phyloP scores from a whole-genome alignment of 2,329 filamentous ascomycete species.

The Botrytis fabae region DNA sequence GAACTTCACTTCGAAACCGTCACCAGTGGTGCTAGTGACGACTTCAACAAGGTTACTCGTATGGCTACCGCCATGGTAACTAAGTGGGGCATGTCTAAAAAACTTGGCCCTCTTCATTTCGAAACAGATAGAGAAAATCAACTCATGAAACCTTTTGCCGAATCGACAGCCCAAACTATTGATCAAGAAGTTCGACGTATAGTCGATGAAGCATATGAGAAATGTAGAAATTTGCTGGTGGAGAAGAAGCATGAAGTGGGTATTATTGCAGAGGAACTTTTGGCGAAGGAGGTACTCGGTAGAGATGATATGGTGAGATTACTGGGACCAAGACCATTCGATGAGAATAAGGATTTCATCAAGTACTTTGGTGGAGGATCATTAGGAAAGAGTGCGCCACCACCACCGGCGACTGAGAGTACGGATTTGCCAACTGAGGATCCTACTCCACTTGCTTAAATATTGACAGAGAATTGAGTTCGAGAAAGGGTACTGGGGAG shows the following conservation, averaged over 20 bases:
- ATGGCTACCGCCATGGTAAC: slow-evolving; percentile 99
- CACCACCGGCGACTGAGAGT: slow-evolving; percentile 51
- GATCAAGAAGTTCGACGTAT: slow-evolving; percentile 89
- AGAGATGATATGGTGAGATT: slow-evolving; percentile 91
- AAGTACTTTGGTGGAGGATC: slow-evolving; percentile 79
- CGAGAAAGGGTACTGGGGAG: background rate
- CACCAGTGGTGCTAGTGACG: slow-evolving; percentile 90
- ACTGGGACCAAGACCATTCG: slow-evolving; percentile 79
- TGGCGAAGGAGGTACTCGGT: slow-evolving; percentile 86
- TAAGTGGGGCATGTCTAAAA: slow-evolving; percentile 97
- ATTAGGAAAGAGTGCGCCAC: slow-evolving; percentile 56
- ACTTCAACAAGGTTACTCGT: slow-evolving; percentile 96
- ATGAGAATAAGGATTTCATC: slow-evolving; percentile 80
- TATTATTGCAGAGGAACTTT: slow-evolving; percentile 86
- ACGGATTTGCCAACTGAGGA: slow-evolving; percentile 32
- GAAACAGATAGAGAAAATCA: slow-evolving; percentile 73
- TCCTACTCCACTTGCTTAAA: slow-evolving; percentile 4
- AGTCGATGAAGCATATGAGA: slow-evolving; percentile 87
- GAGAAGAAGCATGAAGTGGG: slow-evolving; percentile 88
- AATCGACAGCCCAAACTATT: slow-evolving; percentile 89
- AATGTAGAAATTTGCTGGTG: slow-evolving; percentile 79
- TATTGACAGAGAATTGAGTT: background rate
- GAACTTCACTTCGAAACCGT: slow-evolving; percentile 97
- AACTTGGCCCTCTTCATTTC: slow-evolving; percentile 91
- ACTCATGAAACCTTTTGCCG: slow-evolving; percentile 92